Evolutionary conservation across 352 stramenopile species (phyloP).

Genomic region (Pythium monospermum): DNA sequence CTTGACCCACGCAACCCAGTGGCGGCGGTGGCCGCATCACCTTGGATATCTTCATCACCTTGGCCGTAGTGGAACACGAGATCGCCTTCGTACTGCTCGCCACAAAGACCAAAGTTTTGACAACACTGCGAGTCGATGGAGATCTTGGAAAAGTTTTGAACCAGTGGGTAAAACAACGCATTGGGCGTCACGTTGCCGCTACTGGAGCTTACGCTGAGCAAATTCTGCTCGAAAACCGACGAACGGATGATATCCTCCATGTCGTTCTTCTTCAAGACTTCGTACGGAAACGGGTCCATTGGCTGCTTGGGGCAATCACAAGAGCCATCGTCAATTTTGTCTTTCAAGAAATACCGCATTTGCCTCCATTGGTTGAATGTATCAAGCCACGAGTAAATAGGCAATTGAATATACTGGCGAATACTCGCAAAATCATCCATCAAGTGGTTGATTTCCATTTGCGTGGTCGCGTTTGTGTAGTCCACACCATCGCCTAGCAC

Average conservation of each 20-base stretch:
- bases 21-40: too few species aligned
- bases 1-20: slow-evolving; percentile 67
- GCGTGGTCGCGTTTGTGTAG: slow-evolving; percentile 61
- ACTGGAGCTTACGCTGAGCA: too few species aligned
- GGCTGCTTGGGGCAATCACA: slow-evolving; percentile 76
- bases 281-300: slow-evolving; percentile 76
- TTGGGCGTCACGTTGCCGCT: slow-evolving; percentile 50
- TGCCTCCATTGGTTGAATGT: slow-evolving; percentile 86
- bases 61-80: slow-evolving; percentile 86
- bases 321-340: slow-evolving; percentile 51
- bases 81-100: slow-evolving; percentile 81
- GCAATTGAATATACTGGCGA: slow-evolving; percentile 72
- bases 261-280: slow-evolving; percentile 29
- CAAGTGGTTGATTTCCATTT: slow-evolving; percentile 59
- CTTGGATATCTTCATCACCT: too few species aligned
- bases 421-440: slow-evolving; percentile 69
- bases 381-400: slow-evolving; percentile 86
- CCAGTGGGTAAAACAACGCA: slow-evolving; percentile 66
- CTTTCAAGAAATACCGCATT: slow-evolving; percentile 73
- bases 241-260: too few species aligned
- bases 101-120: slow-evolving; percentile 83
- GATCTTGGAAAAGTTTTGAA: slow-evolving; percentile 84
- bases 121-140: slow-evolving; percentile 88
- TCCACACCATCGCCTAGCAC: slow-evolving; percentile 51
- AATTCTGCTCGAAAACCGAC: too few species aligned